Evolutionary conservation across 768 basidiomycete genomes (phyloP).

Genomic region (Hemileccinum rubropunctum): DNA sequence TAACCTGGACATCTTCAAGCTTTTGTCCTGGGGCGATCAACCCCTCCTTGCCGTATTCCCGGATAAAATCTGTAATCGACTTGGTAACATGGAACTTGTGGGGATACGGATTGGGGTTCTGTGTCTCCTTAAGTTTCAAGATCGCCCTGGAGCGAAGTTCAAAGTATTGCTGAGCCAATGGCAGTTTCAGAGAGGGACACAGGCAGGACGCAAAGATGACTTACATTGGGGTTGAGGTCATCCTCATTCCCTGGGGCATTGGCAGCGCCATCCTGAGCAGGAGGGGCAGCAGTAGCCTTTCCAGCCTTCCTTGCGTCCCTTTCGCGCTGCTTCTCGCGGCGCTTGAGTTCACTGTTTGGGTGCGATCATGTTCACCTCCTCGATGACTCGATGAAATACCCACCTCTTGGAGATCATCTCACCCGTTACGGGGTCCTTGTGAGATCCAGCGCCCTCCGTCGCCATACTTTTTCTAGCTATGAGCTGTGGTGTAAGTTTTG

Average conservation of each 20-base stretch:
- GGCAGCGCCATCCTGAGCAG: constrained; percentile 36
- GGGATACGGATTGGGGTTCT: constrained; percentile 92
- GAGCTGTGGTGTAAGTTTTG: constrained; percentile 4
- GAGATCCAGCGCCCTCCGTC: constrained; percentile 33
- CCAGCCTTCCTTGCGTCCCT: constrained; percentile 72
- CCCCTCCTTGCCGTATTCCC: constrained; percentile 69
- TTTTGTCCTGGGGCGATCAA: constrained; percentile 66
- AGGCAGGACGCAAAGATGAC: constrained; percentile 28
- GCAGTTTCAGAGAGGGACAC: not conserved
- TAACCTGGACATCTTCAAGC: constrained; percentile 55
- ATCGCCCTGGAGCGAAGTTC: constrained; percentile 90
- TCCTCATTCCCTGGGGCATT: constrained; percentile 61
- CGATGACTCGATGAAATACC: constrained; percentile 30
- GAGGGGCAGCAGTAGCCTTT: constrained; percentile 55
- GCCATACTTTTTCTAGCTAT: constrained; percentile 36
- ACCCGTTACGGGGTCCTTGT: constrained; percentile 86
- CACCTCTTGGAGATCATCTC: constrained; percentile 98
- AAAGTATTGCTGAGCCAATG: constrained; percentile 80
- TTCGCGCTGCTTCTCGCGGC: constrained; percentile 80
- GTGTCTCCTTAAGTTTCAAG: constrained; percentile 77
- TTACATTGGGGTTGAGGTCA: constrained; percentile 87
- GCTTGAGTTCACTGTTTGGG: constrained; percentile 81
- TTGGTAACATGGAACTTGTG: constrained; percentile 95
- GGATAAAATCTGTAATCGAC: constrained; percentile 73
- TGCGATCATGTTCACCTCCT: constrained; percentile 26